Conservation (phyloP, 352 stramenopile species). For the Phytophthora sojae region DNA sequence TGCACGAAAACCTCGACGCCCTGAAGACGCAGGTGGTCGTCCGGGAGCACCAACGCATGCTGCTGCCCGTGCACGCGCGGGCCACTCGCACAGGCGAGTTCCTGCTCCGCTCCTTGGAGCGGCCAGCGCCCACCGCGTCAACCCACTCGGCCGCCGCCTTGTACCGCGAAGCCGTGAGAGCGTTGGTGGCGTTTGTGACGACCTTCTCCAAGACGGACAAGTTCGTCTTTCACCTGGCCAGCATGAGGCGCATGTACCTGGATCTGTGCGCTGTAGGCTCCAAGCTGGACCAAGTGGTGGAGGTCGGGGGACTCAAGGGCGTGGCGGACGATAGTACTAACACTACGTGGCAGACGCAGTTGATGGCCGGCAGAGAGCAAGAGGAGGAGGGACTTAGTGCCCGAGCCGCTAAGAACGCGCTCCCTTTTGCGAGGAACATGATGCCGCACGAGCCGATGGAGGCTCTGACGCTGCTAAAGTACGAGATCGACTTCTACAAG, state of each 20-base stretch:
- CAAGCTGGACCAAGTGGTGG: slow-evolving; percentile 19
- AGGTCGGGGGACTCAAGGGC: slow-evolving; percentile 3
- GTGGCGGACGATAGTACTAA: background rate
- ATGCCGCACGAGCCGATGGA: slow-evolving; percentile 44
- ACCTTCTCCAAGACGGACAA: slow-evolving; percentile 31
- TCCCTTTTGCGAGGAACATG: slow-evolving; percentile 39
- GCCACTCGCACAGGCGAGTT: slow-evolving; percentile 8
- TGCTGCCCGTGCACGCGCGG: slow-evolving; percentile 8
- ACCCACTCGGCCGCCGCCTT: background rate
- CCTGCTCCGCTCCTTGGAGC: background rate
- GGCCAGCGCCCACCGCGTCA: background rate
- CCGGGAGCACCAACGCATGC: slow-evolving; percentile 16
- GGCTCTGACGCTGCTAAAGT: slow-evolving; percentile 44
- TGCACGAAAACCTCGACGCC: background rate
- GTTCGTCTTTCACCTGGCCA: slow-evolving; percentile 37
- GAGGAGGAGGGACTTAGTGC: slow-evolving; percentile 24
- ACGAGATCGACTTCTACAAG: slow-evolving; percentile 44
- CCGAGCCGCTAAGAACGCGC: slow-evolving; percentile 33
- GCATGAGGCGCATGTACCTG: slow-evolving; percentile 31
- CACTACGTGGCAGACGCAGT: slow-evolving; percentile 13
- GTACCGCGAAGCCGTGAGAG: background rate
- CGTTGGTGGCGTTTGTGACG: slow-evolving; percentile 2
- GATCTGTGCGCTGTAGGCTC: slow-evolving; percentile 1
- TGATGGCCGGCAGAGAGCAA: slow-evolving; percentile 11
- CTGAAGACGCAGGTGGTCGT: slow-evolving; percentile 7